Evolutionary conservation across 1,284 basidiomycete species (phyloP).

Genomic region (Anthracocystis setariae): DNA sequence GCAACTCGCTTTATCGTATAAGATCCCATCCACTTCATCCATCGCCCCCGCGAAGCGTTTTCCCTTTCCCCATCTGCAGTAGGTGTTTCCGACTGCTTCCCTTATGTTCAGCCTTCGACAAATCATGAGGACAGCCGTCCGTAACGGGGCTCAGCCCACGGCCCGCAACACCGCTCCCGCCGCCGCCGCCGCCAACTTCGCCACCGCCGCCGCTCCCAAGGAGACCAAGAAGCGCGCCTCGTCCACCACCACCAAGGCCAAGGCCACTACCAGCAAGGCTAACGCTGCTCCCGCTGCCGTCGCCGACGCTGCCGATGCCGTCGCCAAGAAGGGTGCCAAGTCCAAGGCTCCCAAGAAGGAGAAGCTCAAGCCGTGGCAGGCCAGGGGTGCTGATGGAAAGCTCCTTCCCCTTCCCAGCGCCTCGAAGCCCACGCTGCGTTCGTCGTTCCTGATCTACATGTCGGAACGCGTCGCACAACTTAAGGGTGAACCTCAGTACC

Average conservation of each 20-base stretch:
- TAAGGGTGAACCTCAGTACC: constrained; percentile 48
- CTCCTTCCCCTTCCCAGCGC: constrained; percentile 61
- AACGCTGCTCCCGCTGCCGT: constrained; percentile 16
- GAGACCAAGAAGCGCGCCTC: constrained; percentile 48
- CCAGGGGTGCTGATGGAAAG: constrained; percentile 53
- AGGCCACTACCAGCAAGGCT: constrained; percentile 28
- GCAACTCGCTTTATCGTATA: constrained; percentile 23
- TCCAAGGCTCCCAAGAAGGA: constrained; percentile 52
- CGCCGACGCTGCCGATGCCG: constrained; percentile 18
- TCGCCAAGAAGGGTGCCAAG: constrained; percentile 40
- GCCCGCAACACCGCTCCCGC: constrained; percentile 34
- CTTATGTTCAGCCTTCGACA: constrained; percentile 35
- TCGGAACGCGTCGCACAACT: constrained; percentile 50
- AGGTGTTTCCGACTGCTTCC: constrained; percentile 26
- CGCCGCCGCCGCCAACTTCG: constrained; percentile 38
- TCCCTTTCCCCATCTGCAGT: constrained; percentile 28
- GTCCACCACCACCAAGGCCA: constrained; percentile 45
- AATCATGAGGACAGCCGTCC: constrained; percentile 45
- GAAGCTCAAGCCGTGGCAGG: constrained; percentile 60
- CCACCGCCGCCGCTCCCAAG: constrained; percentile 33
- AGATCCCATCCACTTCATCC: constrained; percentile 20
- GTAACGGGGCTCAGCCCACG: constrained; percentile 30
- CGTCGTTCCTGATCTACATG: constrained; percentile 61
- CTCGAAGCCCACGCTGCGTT: constrained; percentile 56
- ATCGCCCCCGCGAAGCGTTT: constrained; percentile 17